Evolutionary conservation across 2,329 filamentous ascomycete species (phyloP).

Genomic region (Ampelomyces quisqualis): DNA sequence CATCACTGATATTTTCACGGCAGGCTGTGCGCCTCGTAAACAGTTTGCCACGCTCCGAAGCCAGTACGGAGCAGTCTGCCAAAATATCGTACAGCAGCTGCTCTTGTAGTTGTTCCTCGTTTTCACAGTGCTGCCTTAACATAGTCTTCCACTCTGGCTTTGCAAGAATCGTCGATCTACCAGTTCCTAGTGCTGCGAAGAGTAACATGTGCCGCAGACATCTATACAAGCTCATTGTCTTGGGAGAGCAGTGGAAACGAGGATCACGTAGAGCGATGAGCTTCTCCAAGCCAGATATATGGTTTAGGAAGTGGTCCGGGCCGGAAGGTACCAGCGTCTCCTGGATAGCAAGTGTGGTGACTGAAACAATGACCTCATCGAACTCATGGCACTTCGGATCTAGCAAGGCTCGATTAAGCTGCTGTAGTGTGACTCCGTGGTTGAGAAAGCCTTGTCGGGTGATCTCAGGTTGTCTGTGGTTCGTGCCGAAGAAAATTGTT

Average conservation of each 20-base stretch:
- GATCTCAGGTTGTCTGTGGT: conserved; percentile 19
- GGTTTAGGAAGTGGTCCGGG: conserved; percentile 25
- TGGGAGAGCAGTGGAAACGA: conserved; percentile 7
- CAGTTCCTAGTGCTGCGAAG: conserved; percentile 20
- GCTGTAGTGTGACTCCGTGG: conserved; percentile 26
- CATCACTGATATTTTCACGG: neutral
- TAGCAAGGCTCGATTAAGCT: conserved; percentile 27
- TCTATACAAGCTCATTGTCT: conserved; percentile 24
- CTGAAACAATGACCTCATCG: conserved; percentile 31
- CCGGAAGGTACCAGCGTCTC: conserved; percentile 31
- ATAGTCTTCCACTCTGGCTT: conserved; percentile 27
- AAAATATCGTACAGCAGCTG: conserved; percentile 32
- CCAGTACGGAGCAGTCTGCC: conserved; percentile 32
- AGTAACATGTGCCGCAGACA: conserved; percentile 26
- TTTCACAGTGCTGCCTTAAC: conserved; percentile 14
- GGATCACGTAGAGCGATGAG: conserved; percentile 29
- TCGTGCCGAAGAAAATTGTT: conserved; percentile 28
- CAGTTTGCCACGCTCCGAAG: conserved; percentile 15
- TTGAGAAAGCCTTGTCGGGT: conserved; percentile 20
- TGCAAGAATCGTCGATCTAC: conserved; percentile 29
- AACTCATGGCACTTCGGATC: conserved; percentile 18
- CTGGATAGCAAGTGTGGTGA: conserved; percentile 28
- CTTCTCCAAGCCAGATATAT: conserved; percentile 32
- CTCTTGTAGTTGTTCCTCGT: conserved; percentile 17
- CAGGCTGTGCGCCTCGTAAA: neutral